Percentiles rank a stretch among this genome's conserved stretches.
These are phyloP conservation scores for Rubia balearica DNA, from an alignment of 305 asterid genomes.

Conservation along the genomic window DNA sequence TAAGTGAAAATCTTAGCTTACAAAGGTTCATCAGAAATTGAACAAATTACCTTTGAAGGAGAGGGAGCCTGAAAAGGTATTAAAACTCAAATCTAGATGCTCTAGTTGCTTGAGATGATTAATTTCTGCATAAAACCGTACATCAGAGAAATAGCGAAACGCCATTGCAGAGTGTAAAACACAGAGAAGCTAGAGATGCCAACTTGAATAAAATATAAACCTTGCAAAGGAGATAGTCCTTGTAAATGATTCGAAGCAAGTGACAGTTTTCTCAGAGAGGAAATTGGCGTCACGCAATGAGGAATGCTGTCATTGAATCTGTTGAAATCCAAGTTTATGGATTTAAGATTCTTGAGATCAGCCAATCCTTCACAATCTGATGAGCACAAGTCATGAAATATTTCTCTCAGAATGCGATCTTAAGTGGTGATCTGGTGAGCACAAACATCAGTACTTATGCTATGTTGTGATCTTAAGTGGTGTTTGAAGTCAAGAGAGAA, in stretches of 20 bases:
- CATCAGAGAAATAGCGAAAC: not conserved
- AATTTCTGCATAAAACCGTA: not conserved
- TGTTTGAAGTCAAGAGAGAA: not conserved
- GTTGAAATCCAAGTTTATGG: not conserved
- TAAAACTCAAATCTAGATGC: slow-evolving; percentile 2
- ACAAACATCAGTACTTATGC: not conserved
- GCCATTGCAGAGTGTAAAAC: not conserved
- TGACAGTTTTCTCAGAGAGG: not conserved
- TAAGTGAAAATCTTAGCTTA: not conserved
- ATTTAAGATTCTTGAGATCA: slow-evolving; percentile 1
- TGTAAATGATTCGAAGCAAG: not conserved
- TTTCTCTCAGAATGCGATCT: not conserved
- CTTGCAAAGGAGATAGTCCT: not conserved
- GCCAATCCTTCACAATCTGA: slow-evolving; percentile 4
- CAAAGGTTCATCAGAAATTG: not conserved
- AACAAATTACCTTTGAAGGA: slow-evolving; percentile 1
- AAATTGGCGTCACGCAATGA: not conserved
- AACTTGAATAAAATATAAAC: not conserved
- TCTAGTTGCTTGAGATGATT: not conserved
- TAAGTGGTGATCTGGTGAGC: too few relatives aligned
- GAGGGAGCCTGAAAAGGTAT: not conserved
- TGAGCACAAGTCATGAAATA: not conserved
- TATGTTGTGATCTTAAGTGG: not conserved
- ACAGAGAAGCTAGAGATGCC: not conserved
- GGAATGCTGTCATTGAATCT: not conserved